Conservation (phyloP, 306 rosid genomes). For the Canavalia ensiformis region DNA sequence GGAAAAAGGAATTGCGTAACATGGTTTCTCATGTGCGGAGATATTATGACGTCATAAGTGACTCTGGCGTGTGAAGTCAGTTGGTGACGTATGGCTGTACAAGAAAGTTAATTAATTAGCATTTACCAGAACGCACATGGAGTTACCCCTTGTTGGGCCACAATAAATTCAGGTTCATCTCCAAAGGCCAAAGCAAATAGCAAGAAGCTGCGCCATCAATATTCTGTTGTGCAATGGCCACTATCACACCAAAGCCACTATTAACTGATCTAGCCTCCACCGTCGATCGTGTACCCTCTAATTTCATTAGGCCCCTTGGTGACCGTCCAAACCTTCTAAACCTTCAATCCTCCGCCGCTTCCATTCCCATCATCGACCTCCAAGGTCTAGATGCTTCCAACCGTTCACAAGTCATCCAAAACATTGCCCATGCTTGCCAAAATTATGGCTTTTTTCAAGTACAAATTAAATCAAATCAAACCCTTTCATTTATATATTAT, state of each 20-base stretch:
- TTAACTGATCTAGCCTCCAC: slow-evolving; percentile 48
- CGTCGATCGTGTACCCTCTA: slow-evolving; percentile 42
- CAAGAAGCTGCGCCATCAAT: too few species aligned
- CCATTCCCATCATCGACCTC: slow-evolving; percentile 45
- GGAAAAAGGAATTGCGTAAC: too few species aligned
- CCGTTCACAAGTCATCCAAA: slow-evolving; percentile 48
- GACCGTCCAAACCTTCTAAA: slow-evolving; percentile 48
- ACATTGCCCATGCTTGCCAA: slow-evolving; percentile 70
- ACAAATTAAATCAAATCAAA: not conserved
- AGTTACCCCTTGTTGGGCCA: too few species aligned
- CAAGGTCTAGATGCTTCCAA: slow-evolving; percentile 17
- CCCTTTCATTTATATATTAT: not conserved
- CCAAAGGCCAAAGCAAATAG: not conserved
- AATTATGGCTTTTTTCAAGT: slow-evolving; percentile 82
- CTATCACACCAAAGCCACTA: slow-evolving; percentile 11
- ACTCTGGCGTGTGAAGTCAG: too few species aligned
- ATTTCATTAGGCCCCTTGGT: slow-evolving; percentile 43
- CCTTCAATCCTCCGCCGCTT: not conserved
- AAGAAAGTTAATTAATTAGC: too few species aligned
- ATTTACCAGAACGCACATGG: too few species aligned
- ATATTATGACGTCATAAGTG: too few species aligned
- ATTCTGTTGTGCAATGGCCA: slow-evolving; percentile 7
- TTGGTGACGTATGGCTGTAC: too few species aligned
- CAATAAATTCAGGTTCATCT: not conserved
- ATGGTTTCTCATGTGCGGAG: too few species aligned